Conservation (phyloP, 441 rosid genomes). For the Pelargonium australe region DNA sequence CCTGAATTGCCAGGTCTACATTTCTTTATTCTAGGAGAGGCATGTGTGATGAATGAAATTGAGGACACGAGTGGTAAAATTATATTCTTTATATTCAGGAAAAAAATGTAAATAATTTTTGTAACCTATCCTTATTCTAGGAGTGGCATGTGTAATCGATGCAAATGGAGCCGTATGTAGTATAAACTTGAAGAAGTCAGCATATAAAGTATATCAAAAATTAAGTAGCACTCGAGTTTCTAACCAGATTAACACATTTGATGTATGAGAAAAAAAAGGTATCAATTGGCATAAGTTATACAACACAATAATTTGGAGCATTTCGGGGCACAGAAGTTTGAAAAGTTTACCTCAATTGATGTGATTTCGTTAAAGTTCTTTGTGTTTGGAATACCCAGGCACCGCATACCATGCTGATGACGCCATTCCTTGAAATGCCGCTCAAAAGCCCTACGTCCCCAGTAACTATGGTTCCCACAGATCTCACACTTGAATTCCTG, state of each 20-base stretch:
- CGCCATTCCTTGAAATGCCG: conserved; percentile 98
- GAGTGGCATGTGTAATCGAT: too few relatives aligned
- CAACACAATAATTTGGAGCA: neutral
- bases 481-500: conserved; percentile 98
- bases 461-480: conserved; percentile 90
- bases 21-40: too few relatives aligned
- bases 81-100: too few relatives aligned
- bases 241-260: neutral
- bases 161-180: too few relatives aligned
- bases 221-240: too few relatives aligned
- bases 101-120: too few relatives aligned
- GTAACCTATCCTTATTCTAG: too few relatives aligned
- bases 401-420: conserved; percentile 99
- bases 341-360: conserved; percentile 55
- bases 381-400: conserved; percentile 96
- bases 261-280: neutral
- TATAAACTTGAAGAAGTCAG: too few relatives aligned
- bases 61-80: too few relatives aligned
- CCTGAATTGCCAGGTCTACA: too few relatives aligned
- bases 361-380: conserved; percentile 98
- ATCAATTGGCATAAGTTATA: neutral
- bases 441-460: conserved; percentile 99
- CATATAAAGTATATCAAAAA: too few relatives aligned
- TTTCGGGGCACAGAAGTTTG: neutral
- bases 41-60: too few relatives aligned